Evolutionary conservation across 495 filamentous ascomycete genomes (phyloP), one percentile per base, ranked within the genome.

Genomic region (Penicillium robsamsonii): DNA sequence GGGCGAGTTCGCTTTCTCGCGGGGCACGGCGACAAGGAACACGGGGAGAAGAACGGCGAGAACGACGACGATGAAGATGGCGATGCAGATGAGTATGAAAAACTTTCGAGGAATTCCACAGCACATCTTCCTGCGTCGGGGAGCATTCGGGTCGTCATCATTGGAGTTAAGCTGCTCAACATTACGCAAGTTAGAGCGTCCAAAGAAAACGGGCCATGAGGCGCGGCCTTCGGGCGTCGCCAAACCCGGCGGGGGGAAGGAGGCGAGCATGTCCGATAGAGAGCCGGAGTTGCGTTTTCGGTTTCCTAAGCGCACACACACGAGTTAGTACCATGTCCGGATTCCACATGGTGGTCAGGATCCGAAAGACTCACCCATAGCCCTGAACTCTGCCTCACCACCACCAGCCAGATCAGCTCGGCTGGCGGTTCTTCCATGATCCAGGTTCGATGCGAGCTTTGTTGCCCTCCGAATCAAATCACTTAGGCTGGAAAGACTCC

Each of bases 381-480:
- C 56, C 37, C 57, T 70, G n/a, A 68, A 53, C 30, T 69, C 66
- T 48, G 61, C 61, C 37, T 66, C 66, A 18, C 46, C 48, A 50
- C 67, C 70, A 17, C 74, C 55, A 46, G 40, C 38, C 29, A 77
- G 62, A 54, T 80, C 75, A 49, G 87, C 74, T 37, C 87, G 77
- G 63, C 90, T 95, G 33, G 85, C 89, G 25, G 94, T 96, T 57
- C 84, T 83, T 5, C 94, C 94, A 56, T 84, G 87, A 60, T 97
- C 95, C 57, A 98, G 80, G 64, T 92, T 91, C 0, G 92, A 81
- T 5, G 94, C 94, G 24, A 97, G 76, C 59, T 84, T 85, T 1
- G 92, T 97, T 3, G 94, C 94, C 45, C 94, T 81, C 58, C 84
- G 79, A 56, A 98, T 97, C 52, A 98, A 75, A 71, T 97, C 94